Evolutionary conservation across 192 early-diverging fungal species (phyloP), one percentile per base, ranked within the genome.

Genomic region (Coemansia sp.): DNA sequence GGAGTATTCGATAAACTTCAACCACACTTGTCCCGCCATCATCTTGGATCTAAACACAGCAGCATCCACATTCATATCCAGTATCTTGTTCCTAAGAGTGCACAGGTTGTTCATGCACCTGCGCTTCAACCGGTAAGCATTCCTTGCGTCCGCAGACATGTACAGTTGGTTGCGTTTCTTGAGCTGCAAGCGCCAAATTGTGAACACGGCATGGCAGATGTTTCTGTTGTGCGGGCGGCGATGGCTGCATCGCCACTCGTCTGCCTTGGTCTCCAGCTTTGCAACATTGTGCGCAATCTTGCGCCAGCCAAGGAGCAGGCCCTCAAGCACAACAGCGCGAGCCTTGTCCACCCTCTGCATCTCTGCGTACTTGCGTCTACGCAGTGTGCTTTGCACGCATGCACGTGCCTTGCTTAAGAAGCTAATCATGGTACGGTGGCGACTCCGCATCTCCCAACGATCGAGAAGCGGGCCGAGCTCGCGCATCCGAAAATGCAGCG

Each of bases 81-180:
- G 12, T 31, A 21, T 58, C 15, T 34, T 34, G 30, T 15, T 15
- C 0, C n/a, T 18, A 3, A 45, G 40, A 6, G 25, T 31, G 13
- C 4, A 5, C 30, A 74, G 13, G 18, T 21, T 35, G 7, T 23
- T 12, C 10, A 75, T 15, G 20, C 52, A 28, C 52, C 53, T 40
- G 20, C 67, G 55, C 23, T 42, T 58, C 2, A 37, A 15, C 1
- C 37, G 29, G 46, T 51, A 53, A 15, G 39, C 34, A 3, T 21
- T 21, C 3, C 25, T 12, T 30, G 34, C 63, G 49, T 57, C 49
- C 2, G 64, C 64, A 7, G 61, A 51, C 64, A 60, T 45, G 6
- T 33, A 26, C 15, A 75, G 59, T 34, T 69, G 61, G 25, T 33
- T 58, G 43, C 34, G 29, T 13, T 42, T 15, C 52, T 64, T 68